A percentile compares a stretch with the other conserved stretches of the same genome.
phyloP scores from a whole-genome alignment of 2,329 filamentous ascomycete species.

The Nannizziopsis barbatae region DNA sequence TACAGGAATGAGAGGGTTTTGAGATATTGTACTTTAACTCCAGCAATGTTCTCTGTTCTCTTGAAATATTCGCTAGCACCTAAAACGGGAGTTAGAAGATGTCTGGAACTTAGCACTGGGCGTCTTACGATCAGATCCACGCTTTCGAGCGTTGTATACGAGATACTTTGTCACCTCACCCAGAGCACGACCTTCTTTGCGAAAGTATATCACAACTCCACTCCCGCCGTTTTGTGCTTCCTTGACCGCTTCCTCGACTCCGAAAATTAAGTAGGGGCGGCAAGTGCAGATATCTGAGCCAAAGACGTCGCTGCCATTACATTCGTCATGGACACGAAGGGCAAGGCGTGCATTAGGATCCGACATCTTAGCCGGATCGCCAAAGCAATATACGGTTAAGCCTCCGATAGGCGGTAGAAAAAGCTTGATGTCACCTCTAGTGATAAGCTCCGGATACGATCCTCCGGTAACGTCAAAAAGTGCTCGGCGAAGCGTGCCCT shows the following conservation, averaged over 20 bases:
- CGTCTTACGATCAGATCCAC: conserved; percentile 22
- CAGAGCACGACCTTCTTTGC: conserved; percentile 87
- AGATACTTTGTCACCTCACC: conserved; percentile 87
- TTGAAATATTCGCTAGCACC: conserved; percentile 88
- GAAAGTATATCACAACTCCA: conserved; percentile 95
- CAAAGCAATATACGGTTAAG: conserved; percentile 93
- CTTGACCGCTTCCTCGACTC: conserved; percentile 93
- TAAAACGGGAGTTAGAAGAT: conserved; percentile 67
- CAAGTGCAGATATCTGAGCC: conserved; percentile 97
- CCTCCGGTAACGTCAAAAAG: conserved; percentile 94
- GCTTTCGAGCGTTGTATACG: conserved; percentile 49
- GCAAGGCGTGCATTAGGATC: conserved; percentile 72
- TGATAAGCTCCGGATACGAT: conserved; percentile 93
- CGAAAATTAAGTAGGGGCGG: conserved; percentile 82
- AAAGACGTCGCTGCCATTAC: conserved; percentile 95
- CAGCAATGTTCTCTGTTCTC: conserved; percentile 94
- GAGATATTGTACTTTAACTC: conserved; percentile 55
- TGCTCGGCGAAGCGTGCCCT: conserved; percentile 71
- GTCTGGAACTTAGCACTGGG: conserved; percentile 44
- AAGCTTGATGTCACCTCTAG: conserved; percentile 83
- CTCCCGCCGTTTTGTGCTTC: conserved; percentile 90
- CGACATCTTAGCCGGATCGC: conserved; percentile 86
- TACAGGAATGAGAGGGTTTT: not conserved
- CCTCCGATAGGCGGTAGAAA: conserved; percentile 94
- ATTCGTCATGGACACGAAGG: conserved; percentile 75